These are phyloP conservation scores for Nemania sp. DNA, from an alignment of 2,329 filamentous ascomycete genomes.

Conservation along the genomic window DNA sequence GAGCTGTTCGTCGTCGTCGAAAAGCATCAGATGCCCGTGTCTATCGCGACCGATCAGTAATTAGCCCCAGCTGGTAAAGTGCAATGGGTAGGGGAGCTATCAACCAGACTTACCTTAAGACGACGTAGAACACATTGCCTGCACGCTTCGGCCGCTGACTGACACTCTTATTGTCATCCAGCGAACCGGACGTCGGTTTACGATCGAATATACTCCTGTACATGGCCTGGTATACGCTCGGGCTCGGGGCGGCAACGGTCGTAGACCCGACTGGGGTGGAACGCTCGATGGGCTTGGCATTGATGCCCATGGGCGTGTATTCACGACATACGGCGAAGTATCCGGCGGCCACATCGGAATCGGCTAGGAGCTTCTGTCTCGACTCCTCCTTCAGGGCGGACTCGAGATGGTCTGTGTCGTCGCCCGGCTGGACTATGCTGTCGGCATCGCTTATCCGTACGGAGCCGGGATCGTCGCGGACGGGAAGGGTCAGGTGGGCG, in stretches of 20 bases:
- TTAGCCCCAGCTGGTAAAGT: background rate
- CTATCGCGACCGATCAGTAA: slow-evolving; percentile 49
- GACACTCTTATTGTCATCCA: slow-evolving; percentile 53
- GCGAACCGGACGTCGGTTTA: slow-evolving; percentile 56
- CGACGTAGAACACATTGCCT: slow-evolving; percentile 91
- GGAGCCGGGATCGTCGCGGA: slow-evolving; percentile 48
- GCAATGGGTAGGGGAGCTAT: background rate
- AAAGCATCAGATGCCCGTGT: slow-evolving; percentile 95
- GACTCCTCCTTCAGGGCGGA: slow-evolving; percentile 66
- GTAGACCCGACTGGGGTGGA: slow-evolving; percentile 76
- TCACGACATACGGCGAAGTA: slow-evolving; percentile 96
- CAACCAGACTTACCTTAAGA: slow-evolving; percentile 69
- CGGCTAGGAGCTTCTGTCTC: slow-evolving; percentile 59
- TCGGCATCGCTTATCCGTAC: slow-evolving; percentile 41
- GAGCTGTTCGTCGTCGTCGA: slow-evolving; percentile 92
- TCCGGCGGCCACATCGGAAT: slow-evolving; percentile 80
- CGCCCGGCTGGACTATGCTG: slow-evolving; percentile 60
- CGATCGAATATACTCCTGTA: slow-evolving; percentile 95
- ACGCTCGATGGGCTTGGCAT: slow-evolving; percentile 88
- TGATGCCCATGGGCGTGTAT: slow-evolving; percentile 88
- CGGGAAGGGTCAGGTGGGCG: slow-evolving; percentile 70
- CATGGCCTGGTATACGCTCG: slow-evolving; percentile 97
- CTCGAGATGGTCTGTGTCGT: slow-evolving; percentile 68
- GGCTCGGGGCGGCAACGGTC: slow-evolving; percentile 78
- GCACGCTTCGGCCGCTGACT: slow-evolving; percentile 66